Conservation (phyloP, 1,139 yeast genomes). For the Saccharomyces hybrid region DNA sequence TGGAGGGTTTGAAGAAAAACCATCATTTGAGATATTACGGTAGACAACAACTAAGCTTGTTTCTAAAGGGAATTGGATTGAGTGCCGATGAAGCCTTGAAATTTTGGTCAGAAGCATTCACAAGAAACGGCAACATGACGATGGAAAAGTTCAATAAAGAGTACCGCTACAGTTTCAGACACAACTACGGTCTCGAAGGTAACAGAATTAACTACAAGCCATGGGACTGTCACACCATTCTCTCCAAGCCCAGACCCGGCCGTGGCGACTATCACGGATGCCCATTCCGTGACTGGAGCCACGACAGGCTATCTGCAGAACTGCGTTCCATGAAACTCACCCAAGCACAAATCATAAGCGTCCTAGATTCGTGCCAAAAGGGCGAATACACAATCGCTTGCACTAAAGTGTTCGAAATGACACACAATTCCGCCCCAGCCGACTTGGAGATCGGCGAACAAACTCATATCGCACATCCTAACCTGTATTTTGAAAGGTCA, state of each 20-base stretch:
- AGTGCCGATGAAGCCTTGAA: slow-evolving; percentile 79
- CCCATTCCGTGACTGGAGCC: slow-evolving; percentile 72
- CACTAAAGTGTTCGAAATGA: slow-evolving; percentile 76
- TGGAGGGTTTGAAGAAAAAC: slow-evolving; percentile 48
- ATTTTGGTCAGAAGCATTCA: slow-evolving; percentile 76
- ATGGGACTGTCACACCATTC: slow-evolving; percentile 72
- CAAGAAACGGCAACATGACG: slow-evolving; percentile 43
- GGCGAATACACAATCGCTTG: slow-evolving; percentile 81
- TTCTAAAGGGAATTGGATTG: slow-evolving; percentile 84
- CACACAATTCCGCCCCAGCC: slow-evolving; percentile 35
- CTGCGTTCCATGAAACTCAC: slow-evolving; percentile 62
- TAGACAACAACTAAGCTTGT: slow-evolving; percentile 77
- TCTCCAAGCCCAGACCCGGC: slow-evolving; percentile 64
- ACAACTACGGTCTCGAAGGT: slow-evolving; percentile 88
- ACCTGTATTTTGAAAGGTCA: slow-evolving; percentile 75
- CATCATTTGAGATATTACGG: slow-evolving; percentile 78
- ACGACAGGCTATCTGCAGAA: slow-evolving; percentile 51
- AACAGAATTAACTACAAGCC: slow-evolving; percentile 80
- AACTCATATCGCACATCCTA: slow-evolving; percentile 72
- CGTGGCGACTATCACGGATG: slow-evolving; percentile 83
- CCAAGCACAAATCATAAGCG: slow-evolving; percentile 53
- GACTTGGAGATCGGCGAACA: slow-evolving; percentile 42
- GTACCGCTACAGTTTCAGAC: slow-evolving; percentile 80
- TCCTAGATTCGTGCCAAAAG: slow-evolving; percentile 57
- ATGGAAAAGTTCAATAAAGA: slow-evolving; percentile 79